Base-by-base conservation (phyloP, 2,329 filamentous ascomycete species). In the Hymenoscyphus scutula region DNA sequence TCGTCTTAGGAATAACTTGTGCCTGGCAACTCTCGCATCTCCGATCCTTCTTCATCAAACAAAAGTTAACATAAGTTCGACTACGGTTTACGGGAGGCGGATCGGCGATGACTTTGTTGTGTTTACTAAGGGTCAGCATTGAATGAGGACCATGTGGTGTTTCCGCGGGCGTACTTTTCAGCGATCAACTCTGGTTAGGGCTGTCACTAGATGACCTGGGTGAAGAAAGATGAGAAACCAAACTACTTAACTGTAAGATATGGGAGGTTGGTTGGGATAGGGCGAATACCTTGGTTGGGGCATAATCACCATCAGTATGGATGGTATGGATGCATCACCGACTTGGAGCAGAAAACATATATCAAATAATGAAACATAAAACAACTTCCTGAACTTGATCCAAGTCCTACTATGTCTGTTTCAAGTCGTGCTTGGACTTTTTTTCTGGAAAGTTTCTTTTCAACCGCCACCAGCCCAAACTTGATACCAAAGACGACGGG, bases 1-100 rank as follows among this genome's bases (percentile, higher is more conserved):
- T 87, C 59, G 86, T 98, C 41, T 82, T 99, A 60, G 91, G 88
- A 61, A 82, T 89, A 61, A 97, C 95, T 37, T 99, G 95, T 79
- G 91, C 92, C 65, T 99, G 95, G 95, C 95, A 99, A 78, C 82
- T 99, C 55, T 96, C 92, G 60, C 94, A 99, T 79, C 84, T 99
- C 72, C 86, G 95, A 70, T 90, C 91, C 55, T 99, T 99, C 85
- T 99, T 99, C 82, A 99, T 99, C 82, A 99, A 99, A 85, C 94
- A 98, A 82, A 99, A 99, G 84, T 87, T 99, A 76, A 98, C 95
- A 64, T 99, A 86, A 48, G 10, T 19, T 23, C 5, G n/a, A 19
- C 7, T 51, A 13, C 19, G 6, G 29, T 51, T 25, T 11, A 51
- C 53, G 7, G 56, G 30, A 17, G 10, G 30, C 19, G 38, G 17